These are phyloP conservation scores for Leishmania major DNA, from an alignment of 208 protist species.

Conservation along the genomic window DNA sequence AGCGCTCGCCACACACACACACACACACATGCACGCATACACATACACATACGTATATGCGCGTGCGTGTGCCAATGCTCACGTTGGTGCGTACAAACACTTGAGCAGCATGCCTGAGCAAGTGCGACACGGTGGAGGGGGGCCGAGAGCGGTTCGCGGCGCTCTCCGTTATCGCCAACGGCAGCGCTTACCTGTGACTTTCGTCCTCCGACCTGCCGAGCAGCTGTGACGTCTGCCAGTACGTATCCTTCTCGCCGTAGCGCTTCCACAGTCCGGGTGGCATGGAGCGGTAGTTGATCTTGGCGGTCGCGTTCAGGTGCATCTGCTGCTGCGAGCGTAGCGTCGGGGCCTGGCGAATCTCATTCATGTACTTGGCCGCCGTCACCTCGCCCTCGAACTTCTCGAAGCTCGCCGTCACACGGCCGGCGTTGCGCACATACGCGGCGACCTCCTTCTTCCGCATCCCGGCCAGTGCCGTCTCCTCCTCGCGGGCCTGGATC, in stretches of 20 bases:
- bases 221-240: slow-evolving; percentile 75
- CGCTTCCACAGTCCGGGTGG: slow-evolving; percentile 86
- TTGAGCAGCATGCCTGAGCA: neutral
- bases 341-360: slow-evolving; percentile 73
- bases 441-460: slow-evolving; percentile 66
- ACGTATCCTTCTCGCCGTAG: slow-evolving; percentile 75
- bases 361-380: slow-evolving; percentile 82
- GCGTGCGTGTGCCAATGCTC: neutral
- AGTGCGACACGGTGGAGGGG: neutral
- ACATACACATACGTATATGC: neutral
- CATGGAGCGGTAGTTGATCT: slow-evolving; percentile 91
- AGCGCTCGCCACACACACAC: neutral
- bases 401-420: slow-evolving; percentile 80
- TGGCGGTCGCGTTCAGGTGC: slow-evolving; percentile 88
- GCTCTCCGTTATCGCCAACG: neutral
- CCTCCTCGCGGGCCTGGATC: slow-evolving; percentile 40
- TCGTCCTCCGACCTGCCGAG: slow-evolving; percentile 55
- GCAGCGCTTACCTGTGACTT: slow-evolving; percentile 30
- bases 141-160: neutral
- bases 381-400: slow-evolving; percentile 88
- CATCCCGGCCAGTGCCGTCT: slow-evolving; percentile 63
- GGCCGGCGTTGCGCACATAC: slow-evolving; percentile 68
- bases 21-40: neutral
- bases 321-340: slow-evolving; percentile 87
- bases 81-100: neutral